These are phyloP conservation scores for Daldinia grandis DNA, from an alignment of 495 filamentous ascomycete genomes.

Conservation along the genomic window DNA sequence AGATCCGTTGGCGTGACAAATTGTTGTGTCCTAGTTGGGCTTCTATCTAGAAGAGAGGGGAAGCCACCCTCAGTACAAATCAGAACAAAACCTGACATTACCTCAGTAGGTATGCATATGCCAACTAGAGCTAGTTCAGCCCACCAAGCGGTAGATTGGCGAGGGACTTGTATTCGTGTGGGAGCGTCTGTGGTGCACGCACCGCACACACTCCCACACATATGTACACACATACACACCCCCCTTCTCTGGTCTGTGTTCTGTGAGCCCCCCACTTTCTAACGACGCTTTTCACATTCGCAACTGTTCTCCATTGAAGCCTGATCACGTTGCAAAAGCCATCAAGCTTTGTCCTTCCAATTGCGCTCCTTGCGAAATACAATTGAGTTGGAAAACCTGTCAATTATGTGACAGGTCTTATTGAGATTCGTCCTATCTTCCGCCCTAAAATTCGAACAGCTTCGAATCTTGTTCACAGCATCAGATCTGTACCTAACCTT, in stretches of 20 bases:
- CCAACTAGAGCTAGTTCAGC: slow-evolving; percentile 24
- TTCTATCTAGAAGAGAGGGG: slow-evolving; percentile 25
- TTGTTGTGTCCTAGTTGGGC: slow-evolving; percentile 36
- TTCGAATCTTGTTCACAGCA: slow-evolving; percentile 15
- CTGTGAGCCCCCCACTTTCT: slow-evolving; percentile 25
- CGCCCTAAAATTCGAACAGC: slow-evolving; percentile 13
- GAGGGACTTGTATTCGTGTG: slow-evolving; percentile 1
- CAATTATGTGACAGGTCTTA: slow-evolving; percentile 23
- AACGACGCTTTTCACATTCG: slow-evolving; percentile 20
- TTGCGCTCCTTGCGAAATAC: slow-evolving; percentile 30
- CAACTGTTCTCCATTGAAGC: slow-evolving; percentile 38
- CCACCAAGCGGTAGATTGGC: slow-evolving; percentile 22
- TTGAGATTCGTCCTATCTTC: not conserved
- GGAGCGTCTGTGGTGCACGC: slow-evolving; percentile 10
- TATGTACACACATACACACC: not conserved
- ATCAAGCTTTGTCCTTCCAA: slow-evolving; percentile 29
- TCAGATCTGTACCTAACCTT: not conserved
- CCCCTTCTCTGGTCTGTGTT: not conserved
- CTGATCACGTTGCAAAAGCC: slow-evolving; percentile 41
- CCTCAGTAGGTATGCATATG: slow-evolving; percentile 25
- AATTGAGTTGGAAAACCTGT: slow-evolving; percentile 33
- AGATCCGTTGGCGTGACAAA: slow-evolving; percentile 40
- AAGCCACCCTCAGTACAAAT: not conserved
- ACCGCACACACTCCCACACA: not conserved
- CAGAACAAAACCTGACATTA: slow-evolving; percentile 10